These are phyloP conservation scores for Entomortierella parvispora DNA, from an alignment of 192 early-diverging fungal species.

Conservation along the genomic window DNA sequence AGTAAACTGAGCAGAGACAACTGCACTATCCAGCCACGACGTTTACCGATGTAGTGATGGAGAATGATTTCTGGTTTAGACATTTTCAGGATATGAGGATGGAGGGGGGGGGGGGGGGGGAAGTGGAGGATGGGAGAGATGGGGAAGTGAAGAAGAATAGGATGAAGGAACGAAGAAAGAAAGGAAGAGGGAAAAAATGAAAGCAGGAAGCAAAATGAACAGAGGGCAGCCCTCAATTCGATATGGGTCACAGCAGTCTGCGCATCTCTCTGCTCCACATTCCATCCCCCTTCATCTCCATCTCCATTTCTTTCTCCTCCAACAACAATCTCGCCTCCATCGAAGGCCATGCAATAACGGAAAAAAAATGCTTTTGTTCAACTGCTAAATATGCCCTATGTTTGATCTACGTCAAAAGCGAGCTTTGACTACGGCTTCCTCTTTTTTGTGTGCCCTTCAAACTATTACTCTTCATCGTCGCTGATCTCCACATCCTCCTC, in stretches of 20 bases:
- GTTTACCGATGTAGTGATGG: conserved; percentile 34
- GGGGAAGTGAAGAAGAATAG: not conserved
- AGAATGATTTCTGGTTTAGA: conserved; percentile 30
- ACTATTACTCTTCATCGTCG: conserved; percentile 64
- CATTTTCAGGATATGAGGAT: not conserved
- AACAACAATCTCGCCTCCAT: too few relatives aligned
- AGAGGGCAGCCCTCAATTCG: too few relatives aligned
- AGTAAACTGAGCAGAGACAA: too few relatives aligned
- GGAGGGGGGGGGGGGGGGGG: not conserved
- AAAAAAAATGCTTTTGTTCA: too few relatives aligned
- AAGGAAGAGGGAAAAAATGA: not conserved
- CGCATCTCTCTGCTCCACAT: not conserved
- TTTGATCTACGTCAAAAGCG: not conserved
- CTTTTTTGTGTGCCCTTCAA: too few relatives aligned
- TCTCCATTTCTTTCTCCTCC: too few relatives aligned
- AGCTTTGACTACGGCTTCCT: too few relatives aligned
- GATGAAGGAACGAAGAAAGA: not conserved
- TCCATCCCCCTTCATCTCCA: not conserved
- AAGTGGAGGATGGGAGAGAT: not conserved
- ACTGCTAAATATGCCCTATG: not conserved
- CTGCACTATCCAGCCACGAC: too few relatives aligned
- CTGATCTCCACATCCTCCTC: conserved; percentile 72
- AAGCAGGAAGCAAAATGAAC: not conserved
- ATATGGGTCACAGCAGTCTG: not conserved
- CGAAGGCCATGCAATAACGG: too few relatives aligned